phyloP scores from a whole-genome alignment of 1,284 basidiomycete species.

The Puccinia horiana region DNA sequence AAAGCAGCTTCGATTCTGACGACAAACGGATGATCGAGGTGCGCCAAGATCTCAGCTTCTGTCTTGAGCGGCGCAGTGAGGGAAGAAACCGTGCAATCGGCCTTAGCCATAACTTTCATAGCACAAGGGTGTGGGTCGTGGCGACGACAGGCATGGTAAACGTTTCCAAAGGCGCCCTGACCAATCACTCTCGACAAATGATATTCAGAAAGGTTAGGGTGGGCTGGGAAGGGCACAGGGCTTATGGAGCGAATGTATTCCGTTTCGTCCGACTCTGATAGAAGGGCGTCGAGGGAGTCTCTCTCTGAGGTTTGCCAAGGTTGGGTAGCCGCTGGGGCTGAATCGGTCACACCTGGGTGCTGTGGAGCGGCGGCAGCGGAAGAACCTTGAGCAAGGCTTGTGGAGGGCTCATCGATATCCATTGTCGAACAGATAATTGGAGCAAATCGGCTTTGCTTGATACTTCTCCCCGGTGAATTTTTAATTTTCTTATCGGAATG shows the following conservation, averaged over 20 bases:
- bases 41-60: background rate
- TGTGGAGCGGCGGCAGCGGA: background rate
- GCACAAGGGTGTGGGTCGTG: background rate
- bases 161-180: background rate
- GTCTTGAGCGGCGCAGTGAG: background rate
- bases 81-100: background rate
- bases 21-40: constrained; percentile 5
- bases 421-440: background rate
- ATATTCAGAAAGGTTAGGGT: constrained; percentile 20
- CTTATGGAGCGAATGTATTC: background rate
- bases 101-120: constrained; percentile 25
- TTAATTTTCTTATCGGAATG: background rate
- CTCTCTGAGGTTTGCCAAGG: background rate
- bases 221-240: background rate
- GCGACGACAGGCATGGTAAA: constrained; percentile 1
- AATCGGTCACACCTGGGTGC: too few species aligned
- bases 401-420: background rate
- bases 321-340: background rate
- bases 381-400: background rate
- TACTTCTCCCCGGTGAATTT: background rate
- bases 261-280: background rate
- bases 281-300: background rate
- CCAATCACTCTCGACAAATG: background rate
- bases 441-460: background rate
- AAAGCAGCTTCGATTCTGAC: background rate